Evolutionary conservation across 108 stramenopile genomes (phyloP), one percentile per base, ranked within the genome.

Genomic region (Cyclotella kingstonii): DNA sequence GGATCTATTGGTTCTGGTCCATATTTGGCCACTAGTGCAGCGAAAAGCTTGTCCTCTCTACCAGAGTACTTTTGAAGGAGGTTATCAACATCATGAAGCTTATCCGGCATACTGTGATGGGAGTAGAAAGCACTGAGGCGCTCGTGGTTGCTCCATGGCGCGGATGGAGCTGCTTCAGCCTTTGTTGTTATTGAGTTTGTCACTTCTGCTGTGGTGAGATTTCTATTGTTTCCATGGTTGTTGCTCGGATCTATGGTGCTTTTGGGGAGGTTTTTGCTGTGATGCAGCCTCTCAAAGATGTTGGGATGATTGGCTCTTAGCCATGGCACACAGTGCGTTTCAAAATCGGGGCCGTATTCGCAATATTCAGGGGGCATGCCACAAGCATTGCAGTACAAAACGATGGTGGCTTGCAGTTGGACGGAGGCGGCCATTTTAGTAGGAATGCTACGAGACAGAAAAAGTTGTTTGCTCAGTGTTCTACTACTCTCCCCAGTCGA

Each of bases 351-450:
- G 17, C 95, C 90, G 75, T 89, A 97, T 58, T 94, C 90, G 73
- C 95, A 97, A 56, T 95, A 98, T 69, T 98, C 96, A 5, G 95
- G 94, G 28, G 98, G 98, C 82, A 97, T 89, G 17, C 95, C 92
- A 75, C 95, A 96, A 29, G 84, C 76, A 14, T 76, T 80, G 68
- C 97, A 98, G 66, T 98, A 98, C n/a, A 89, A 28, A 40, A 90
- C 77, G 27, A 25, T 31, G 23, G n/a, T n/a, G n/a, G n/a, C n/a
- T n/a, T n/a, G n/a, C n/a, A n/a, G n/a, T n/a, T n/a, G n/a, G n/a
- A n/a, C n/a, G n/a, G n/a, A n/a, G n/a, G n/a, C n/a, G n/a, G n/a
- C n/a, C n/a, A n/a, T n/a, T n/a, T n/a, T n/a, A n/a, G n/a, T n/a
- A n/a, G n/a, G n/a, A n/a, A n/a, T n/a, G n/a, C n/a, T n/a, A n/a